Base-by-base conservation (phyloP, 2,329 filamentous ascomycete species). In the Calonectria crousiana region DNA sequence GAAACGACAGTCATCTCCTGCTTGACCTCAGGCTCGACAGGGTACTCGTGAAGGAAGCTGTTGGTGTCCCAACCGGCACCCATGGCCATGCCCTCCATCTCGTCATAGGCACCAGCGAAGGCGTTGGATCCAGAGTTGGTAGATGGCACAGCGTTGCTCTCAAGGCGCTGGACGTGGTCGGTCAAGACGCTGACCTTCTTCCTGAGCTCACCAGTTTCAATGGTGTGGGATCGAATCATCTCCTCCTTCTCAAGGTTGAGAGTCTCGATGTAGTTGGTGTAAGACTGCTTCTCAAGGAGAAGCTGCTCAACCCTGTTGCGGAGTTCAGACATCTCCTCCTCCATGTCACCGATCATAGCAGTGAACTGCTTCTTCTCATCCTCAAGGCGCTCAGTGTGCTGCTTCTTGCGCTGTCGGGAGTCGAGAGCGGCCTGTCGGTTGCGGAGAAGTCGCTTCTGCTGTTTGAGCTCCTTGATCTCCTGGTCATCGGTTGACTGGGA, bases 401-500 rank as follows among this genome's bases (percentile, higher is more conserved):
- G 94, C 91, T 98, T 98, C 90, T 98, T 99, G 81, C 97, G 93
- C 86, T 98, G 96, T 78, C 97, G 93, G 56, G 97, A 98, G 87
- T 98, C 96, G 81, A 99, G 94, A 78, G 97, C 97, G 86, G 97
- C 97, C 88, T 98, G 96, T 82, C 97, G 93, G 87, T 99, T 99
- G 82, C 97, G 92, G 76, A 99, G 89, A 75, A 99, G 89, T 75
- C 97, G 93, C 90, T 98, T 98, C 86, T 98, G 97, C 84, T 98
- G 95, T 91, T 99, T 99, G 82, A 99, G 90, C 87, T 98, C 96
- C 90, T 98, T 98, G 88, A 98, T 94, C 88, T 98, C 94, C 78
- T 97, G 93, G 82, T 98, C 96, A 84, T 97, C 94, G 71, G 92
- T 95, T 44, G 95, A 96, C 85, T 95, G 93, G 68, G 93, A 90